phyloP scores from a whole-genome alignment of 306 rosid genomes.

The Hylodesmum podocarpum region DNA sequence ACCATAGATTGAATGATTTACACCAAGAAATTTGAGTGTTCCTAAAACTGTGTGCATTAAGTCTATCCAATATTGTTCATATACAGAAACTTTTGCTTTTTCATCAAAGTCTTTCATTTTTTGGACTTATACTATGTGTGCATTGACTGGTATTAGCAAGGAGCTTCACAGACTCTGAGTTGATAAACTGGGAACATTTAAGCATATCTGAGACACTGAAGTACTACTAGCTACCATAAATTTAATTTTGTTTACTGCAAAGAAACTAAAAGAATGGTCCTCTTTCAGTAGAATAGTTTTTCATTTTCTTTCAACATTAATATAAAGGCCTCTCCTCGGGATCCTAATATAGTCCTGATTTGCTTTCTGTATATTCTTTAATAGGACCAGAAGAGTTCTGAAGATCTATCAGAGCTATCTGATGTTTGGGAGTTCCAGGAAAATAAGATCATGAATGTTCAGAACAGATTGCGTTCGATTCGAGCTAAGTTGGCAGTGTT shows the following conservation, averaged over 20 bases:
- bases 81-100: constrained; percentile 21
- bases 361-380: constrained; percentile 29
- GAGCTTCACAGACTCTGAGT: constrained; percentile 5
- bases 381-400: constrained; percentile 58
- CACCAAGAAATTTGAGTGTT: background rate
- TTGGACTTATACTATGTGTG: background rate
- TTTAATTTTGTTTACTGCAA: background rate
- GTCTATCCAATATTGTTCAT: background rate
- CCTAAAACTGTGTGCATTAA: background rate
- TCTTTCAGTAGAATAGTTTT: background rate
- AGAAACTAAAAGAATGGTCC: background rate
- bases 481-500: constrained; percentile 78
- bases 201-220: background rate
- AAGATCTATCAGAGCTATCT: constrained; percentile 50
- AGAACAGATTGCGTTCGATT: constrained; percentile 62
- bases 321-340: background rate
- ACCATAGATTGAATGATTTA: background rate
- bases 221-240: constrained; percentile 18
- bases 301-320: background rate
- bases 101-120: background rate
- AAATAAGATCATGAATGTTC: constrained; percentile 70
- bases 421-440: constrained; percentile 89
- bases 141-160: background rate
- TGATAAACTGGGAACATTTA: background rate
- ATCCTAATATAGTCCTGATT: constrained; percentile 15